Conservation (phyloP, 2,329 filamentous ascomycete genomes). For the Ceratocystis papillata region DNA sequence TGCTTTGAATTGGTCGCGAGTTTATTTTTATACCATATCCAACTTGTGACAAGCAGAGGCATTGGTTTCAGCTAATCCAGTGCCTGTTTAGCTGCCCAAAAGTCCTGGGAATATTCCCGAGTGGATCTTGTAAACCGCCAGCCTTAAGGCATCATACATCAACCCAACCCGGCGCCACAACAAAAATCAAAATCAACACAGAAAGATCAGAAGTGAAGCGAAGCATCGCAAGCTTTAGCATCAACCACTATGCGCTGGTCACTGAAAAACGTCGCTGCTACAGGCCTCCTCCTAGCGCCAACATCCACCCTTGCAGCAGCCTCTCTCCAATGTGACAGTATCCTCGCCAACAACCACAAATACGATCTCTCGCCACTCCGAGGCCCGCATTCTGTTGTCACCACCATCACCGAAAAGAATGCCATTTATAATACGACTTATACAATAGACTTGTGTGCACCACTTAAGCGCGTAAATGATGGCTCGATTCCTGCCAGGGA, state of each 20-base stretch:
- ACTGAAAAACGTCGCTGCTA: conserved; percentile 4
- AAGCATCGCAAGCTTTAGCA: background rate
- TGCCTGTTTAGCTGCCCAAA: conserved; percentile 6
- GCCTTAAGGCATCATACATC: background rate
- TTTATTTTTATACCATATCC: background rate
- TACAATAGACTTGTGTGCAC: conserved; percentile 64
- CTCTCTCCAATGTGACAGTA: conserved; percentile 51
- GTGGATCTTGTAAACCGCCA: background rate
- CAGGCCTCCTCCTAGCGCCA: conserved; percentile 29
- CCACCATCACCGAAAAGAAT: conserved; percentile 42
- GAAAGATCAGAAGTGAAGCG: background rate
- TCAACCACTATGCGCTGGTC: conserved; percentile 14
- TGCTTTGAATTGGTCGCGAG: background rate
- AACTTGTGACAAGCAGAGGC: background rate
- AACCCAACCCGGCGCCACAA: background rate
- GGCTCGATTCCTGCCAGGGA: conserved; percentile 38
- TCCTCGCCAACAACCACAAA: conserved; percentile 46
- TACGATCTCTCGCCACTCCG: conserved; percentile 55
- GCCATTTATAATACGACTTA: conserved; percentile 64
- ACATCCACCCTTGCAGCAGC: conserved; percentile 33
- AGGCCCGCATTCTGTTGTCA: conserved; percentile 59
- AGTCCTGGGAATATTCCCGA: background rate
- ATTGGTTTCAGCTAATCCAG: background rate
- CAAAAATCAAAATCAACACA: background rate
- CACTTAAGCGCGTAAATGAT: conserved; percentile 51